Evolutionary conservation across 495 filamentous ascomycete genomes (phyloP).

Genomic region (Penicillium samsonianum): DNA sequence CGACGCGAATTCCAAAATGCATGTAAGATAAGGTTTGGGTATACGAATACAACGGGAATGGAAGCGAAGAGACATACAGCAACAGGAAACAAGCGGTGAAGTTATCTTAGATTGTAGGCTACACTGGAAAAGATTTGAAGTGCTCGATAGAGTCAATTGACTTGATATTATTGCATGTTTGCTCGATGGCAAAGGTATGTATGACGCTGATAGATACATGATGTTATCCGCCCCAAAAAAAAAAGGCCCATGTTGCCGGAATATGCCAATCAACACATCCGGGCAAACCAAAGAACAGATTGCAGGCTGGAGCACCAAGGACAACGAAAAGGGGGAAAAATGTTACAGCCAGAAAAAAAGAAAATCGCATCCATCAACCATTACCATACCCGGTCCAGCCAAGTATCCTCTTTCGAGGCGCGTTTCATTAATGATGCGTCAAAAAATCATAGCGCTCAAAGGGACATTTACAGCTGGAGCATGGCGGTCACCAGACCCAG

Average conservation of each 20-base stretch:
- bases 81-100: neutral
- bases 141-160: neutral
- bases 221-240: constrained; percentile 1
- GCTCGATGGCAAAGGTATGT: constrained; percentile 1
- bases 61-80: neutral
- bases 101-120: neutral
- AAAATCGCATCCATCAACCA: constrained; percentile 17
- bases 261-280: neutral
- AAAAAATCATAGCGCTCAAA: constrained; percentile 13
- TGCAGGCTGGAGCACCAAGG: neutral
- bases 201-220: constrained; percentile 9
- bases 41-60: neutral
- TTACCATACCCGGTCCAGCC: constrained; percentile 29
- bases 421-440: constrained; percentile 28
- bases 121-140: neutral
- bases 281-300: neutral
- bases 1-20: neutral
- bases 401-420: constrained; percentile 21
- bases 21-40: neutral
- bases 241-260: neutral
- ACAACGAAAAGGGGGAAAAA: constrained; percentile 14
- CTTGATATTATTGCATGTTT: constrained; percentile 1
- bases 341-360: constrained; percentile 15
- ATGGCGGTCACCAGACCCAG: constrained; percentile 39
- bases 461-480: constrained; percentile 37